Percentiles rank a stretch among this genome's conserved stretches.
Conservation (phyloP, 2,329 filamentous ascomycete species). For the Diaporthe australafricana region DNA sequence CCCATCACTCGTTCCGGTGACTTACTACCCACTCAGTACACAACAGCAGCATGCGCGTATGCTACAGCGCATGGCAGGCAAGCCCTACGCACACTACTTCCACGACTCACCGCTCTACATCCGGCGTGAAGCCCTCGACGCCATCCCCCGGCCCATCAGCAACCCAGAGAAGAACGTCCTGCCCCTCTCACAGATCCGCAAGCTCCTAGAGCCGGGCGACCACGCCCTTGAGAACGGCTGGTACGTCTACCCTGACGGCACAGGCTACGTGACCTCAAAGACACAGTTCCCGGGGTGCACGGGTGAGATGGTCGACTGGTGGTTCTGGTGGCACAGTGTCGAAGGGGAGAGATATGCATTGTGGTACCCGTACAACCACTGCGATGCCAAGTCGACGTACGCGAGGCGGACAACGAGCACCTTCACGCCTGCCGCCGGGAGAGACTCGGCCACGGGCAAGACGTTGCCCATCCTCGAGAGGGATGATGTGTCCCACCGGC, state of each 20-base stretch:
- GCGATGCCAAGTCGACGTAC: conserved; percentile 25
- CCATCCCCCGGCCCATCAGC: conserved; percentile 32
- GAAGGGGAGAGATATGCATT: conserved; percentile 38
- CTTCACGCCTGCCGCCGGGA: not conserved
- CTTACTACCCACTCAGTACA: conserved; percentile 35
- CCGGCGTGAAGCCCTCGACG: conserved; percentile 31
- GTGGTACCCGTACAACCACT: conserved; percentile 38
- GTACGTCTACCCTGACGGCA: conserved; percentile 35
- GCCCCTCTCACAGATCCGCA: conserved; percentile 11
- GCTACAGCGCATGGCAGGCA: conserved; percentile 25
- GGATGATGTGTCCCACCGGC: conserved; percentile 30
- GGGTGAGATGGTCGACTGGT: conserved; percentile 39
- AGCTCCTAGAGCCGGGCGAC: conserved; percentile 35
- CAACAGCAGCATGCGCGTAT: conserved; percentile 28
- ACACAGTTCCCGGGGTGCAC: conserved; percentile 33
- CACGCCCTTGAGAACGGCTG: conserved; percentile 37
- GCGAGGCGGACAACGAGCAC: conserved; percentile 2
- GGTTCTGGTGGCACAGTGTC: conserved; percentile 41
- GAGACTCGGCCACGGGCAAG: not conserved
- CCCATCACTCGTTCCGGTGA: conserved; percentile 29
- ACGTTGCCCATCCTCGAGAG: conserved; percentile 9
- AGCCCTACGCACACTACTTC: conserved; percentile 37
- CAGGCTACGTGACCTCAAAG: conserved; percentile 37
- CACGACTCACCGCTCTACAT: conserved; percentile 31
- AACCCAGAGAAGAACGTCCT: conserved; percentile 30